phyloP scores from a whole-genome alignment of 78 protist species.

The Anaeramoeba flamelloides region DNA sequence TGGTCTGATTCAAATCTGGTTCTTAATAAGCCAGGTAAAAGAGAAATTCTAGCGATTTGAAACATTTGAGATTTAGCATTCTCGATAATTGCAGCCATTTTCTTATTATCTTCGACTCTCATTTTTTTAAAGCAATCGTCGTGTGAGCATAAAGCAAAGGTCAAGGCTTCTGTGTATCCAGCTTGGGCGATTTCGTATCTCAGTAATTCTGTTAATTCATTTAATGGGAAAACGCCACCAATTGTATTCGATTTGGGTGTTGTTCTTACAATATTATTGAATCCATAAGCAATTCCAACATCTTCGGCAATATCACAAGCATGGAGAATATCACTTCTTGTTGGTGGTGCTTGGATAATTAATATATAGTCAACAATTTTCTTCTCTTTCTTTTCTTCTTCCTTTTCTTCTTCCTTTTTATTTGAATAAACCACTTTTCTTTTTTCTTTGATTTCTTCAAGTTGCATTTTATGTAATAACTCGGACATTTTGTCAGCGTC shows the following conservation, averaged over 20 bases:
- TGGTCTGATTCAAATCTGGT: constrained; percentile 49
- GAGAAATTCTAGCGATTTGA: constrained; percentile 37
- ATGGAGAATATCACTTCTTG: constrained; percentile 80
- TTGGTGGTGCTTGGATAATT: constrained; percentile 41
- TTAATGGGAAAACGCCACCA: constrained; percentile 54
- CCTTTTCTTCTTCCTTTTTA: background rate
- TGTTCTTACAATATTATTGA: constrained; percentile 41
- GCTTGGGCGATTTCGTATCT: constrained; percentile 55
- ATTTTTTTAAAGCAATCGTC: constrained; percentile 44
- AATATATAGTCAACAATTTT: background rate
- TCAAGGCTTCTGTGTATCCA: constrained; percentile 76
- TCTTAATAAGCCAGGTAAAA: constrained; percentile 76
- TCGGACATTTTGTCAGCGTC: background rate
- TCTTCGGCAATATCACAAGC: constrained; percentile 92
- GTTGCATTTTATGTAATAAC: background rate
- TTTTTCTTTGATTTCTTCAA: too few species aligned
- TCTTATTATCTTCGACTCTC: constrained; percentile 26
- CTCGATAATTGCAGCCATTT: constrained; percentile 29
- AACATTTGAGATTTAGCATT: constrained; percentile 38
- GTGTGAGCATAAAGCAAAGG: constrained; percentile 56
- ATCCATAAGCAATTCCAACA: constrained; percentile 90
- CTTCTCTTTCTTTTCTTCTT: background rate
- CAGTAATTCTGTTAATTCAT: constrained; percentile 52
- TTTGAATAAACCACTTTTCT: background rate
- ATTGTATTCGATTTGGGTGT: constrained; percentile 5